phyloP scores from a whole-genome alignment of 176 grass and related monocot genomes.

The Alloteropsis semialata region DNA sequence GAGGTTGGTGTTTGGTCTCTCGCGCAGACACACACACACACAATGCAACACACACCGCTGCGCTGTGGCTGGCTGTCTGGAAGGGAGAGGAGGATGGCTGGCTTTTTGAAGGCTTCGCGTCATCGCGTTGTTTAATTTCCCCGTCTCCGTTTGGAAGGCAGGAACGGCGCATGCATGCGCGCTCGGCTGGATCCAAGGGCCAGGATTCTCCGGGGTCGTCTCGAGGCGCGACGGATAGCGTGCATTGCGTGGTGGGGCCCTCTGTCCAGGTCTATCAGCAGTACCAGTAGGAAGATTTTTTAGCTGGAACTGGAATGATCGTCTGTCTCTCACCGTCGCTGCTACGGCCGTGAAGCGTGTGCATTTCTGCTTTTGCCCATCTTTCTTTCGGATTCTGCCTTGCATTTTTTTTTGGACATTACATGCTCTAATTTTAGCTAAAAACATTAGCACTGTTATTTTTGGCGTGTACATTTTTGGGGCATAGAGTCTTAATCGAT shows the following conservation, averaged over 20 bases:
- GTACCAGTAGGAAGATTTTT: constrained; percentile 9
- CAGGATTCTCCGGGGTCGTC: background rate
- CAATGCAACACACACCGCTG: constrained; percentile 32
- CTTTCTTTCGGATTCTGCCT: background rate
- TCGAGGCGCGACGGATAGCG: constrained; percentile 37
- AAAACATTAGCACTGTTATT: background rate
- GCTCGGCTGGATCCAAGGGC: constrained; percentile 19
- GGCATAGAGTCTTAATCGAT: background rate
- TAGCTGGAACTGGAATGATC: background rate
- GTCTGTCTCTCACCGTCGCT: background rate
- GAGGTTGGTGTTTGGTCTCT: constrained; percentile 59
- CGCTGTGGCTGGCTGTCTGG: constrained; percentile 38
- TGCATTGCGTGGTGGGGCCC: constrained; percentile 34
- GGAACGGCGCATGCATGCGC: constrained; percentile 1
- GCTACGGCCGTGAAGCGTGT: background rate
- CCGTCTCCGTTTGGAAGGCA: constrained; percentile 16
- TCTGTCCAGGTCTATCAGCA: background rate
- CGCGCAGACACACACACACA: constrained; percentile 35
- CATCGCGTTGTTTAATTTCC: constrained; percentile 23
- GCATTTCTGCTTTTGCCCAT: background rate
- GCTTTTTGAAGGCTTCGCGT: constrained; percentile 50
- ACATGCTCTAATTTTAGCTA: background rate
- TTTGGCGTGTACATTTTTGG: background rate
- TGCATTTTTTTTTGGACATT: background rate
- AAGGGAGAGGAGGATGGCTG: constrained; percentile 9